Conservation (phyloP, 495 filamentous ascomycete species). For the Oleoguttula mirabilis region DNA sequence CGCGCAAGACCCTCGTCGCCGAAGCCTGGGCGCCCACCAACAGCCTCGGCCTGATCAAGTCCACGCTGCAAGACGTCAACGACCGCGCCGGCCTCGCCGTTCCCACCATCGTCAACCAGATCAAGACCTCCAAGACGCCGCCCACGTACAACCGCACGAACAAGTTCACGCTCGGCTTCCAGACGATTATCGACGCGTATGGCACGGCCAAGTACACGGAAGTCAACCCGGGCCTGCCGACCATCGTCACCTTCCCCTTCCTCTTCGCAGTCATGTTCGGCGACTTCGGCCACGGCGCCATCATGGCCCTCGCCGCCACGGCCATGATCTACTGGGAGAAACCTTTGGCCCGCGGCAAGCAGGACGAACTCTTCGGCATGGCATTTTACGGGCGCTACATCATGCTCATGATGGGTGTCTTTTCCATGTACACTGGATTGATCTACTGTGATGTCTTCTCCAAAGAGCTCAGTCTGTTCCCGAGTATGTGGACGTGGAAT, state of each 20-base stretch:
- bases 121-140: slow-evolving; percentile 88
- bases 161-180: slow-evolving; percentile 95
- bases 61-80: slow-evolving; percentile 93
- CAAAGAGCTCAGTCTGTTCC: slow-evolving; percentile 73
- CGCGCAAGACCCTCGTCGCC: slow-evolving; percentile 89
- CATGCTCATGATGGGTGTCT: slow-evolving; percentile 93
- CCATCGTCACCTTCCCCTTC: slow-evolving; percentile 95
- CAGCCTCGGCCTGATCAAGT: slow-evolving; percentile 78
- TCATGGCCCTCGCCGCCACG: slow-evolving; percentile 67
- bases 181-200: slow-evolving; percentile 98
- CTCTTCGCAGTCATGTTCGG: slow-evolving; percentile 99
- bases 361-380: slow-evolving; percentile 93
- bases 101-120: slow-evolving; percentile 94
- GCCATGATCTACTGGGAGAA: slow-evolving; percentile 96
- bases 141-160: slow-evolving; percentile 94
- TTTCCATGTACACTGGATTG: slow-evolving; percentile 91
- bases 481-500: slow-evolving; percentile 73
- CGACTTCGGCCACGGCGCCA: slow-evolving; percentile 80
- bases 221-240: slow-evolving; percentile 89
- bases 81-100: slow-evolving; percentile 88
- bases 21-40: slow-evolving; percentile 96
- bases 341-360: slow-evolving; percentile 66
- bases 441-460: slow-evolving; percentile 99
- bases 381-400: slow-evolving; percentile 98
- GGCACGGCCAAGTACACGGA: slow-evolving; percentile 94